Evolutionary conservation across 78 protist species (phyloP).

Genomic region (Carpediemonas membranifera): DNA sequence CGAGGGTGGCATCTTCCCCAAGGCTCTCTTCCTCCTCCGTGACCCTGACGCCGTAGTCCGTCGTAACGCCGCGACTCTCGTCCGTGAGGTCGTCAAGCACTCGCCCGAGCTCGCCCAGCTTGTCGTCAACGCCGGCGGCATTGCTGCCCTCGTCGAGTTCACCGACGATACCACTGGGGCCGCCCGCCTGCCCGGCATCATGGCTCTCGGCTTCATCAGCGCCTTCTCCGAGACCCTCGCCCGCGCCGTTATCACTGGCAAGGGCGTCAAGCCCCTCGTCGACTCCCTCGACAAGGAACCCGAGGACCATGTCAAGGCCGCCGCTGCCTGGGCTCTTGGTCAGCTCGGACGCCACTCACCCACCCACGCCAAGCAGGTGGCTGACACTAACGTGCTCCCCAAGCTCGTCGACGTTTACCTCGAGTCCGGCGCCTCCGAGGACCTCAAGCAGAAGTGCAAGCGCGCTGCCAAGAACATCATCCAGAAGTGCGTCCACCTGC

Average conservation of each 20-base stretch:
- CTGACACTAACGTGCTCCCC: conserved; percentile 57
- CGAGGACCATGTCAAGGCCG: conserved; percentile 63
- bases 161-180: conserved; percentile 38
- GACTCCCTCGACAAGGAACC: conserved; percentile 51
- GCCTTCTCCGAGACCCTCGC: conserved; percentile 66
- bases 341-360: conserved; percentile 76
- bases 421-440: conserved; percentile 39
- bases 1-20: conserved; percentile 73
- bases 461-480: conserved; percentile 64
- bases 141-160: conserved; percentile 68
- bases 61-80: conserved; percentile 67
- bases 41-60: conserved; percentile 64
- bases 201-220: conserved; percentile 74
- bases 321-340: conserved; percentile 45
- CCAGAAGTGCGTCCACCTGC: conserved; percentile 51
- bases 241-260: conserved; percentile 44
- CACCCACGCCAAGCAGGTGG: conserved; percentile 71
- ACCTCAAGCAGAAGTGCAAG: conserved; percentile 57
- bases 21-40: conserved; percentile 54
- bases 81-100: conserved; percentile 76
- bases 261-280: conserved; percentile 53
- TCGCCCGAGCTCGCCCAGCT: conserved; percentile 69
- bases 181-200: conserved; percentile 68
- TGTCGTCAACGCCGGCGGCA: conserved; percentile 70
- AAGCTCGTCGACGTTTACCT: conserved; percentile 39